phyloP scores from a whole-genome alignment of 2,329 filamentous ascomycete species.

The Acrodontium crateriforme region DNA sequence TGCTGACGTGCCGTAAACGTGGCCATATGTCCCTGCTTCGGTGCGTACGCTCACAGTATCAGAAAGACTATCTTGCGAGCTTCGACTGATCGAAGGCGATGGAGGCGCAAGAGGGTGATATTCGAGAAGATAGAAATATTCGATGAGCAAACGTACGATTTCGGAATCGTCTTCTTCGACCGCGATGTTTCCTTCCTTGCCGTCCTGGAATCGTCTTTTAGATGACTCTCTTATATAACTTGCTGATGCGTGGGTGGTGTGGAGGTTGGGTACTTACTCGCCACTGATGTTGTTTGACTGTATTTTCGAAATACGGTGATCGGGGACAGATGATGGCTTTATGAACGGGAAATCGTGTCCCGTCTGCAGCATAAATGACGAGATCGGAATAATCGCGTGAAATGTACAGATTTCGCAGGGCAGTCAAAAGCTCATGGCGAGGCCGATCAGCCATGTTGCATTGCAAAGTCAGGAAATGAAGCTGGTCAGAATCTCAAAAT shows the following conservation, averaged over 20 bases:
- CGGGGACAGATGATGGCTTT: conserved; percentile 14
- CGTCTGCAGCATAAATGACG: not conserved
- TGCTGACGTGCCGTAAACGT: conserved; percentile 13
- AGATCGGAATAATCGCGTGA: not conserved
- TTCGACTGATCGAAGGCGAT: conserved; percentile 2
- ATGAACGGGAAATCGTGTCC: conserved; percentile 5
- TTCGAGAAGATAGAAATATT: conserved; percentile 16
- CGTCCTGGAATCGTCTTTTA: conserved; percentile 6
- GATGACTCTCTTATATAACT: conserved; percentile 1
- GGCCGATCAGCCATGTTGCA: not conserved
- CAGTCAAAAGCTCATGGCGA: conserved; percentile 1
- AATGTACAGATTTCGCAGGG: conserved; percentile 8
- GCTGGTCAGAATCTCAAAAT: too few species aligned
- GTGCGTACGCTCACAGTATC: conserved; percentile 11
- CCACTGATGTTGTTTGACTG: conserved; percentile 10
- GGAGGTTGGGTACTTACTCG: too few species aligned
- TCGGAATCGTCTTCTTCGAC: conserved; percentile 13
- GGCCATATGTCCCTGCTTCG: conserved; percentile 11
- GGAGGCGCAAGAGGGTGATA: conserved; percentile 8
- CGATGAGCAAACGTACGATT: conserved; percentile 12
- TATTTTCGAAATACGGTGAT: conserved; percentile 9
- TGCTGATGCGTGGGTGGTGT: not conserved
- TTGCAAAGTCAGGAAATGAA: too few species aligned
- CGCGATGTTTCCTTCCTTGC: conserved; percentile 10
- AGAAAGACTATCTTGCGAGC: conserved; percentile 4